Evolutionary conservation across 2,329 filamentous ascomycete species (phyloP), one percentile per base, ranked within the genome.

Genomic region (Colletotrichum noveboracense): DNA sequence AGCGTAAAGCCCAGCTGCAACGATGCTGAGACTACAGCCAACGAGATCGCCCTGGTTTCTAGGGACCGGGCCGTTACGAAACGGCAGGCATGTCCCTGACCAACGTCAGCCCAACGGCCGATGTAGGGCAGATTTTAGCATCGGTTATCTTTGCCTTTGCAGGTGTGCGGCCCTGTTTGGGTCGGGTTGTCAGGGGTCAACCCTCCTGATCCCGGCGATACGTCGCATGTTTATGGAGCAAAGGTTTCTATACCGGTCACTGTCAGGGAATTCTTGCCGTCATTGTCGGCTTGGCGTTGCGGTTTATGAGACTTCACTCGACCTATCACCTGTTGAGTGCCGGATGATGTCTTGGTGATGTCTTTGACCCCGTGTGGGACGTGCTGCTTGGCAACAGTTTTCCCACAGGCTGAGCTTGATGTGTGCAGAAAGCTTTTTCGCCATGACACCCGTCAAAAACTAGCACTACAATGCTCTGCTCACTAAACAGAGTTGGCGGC

Each of bases 1-100:
- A 68, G 21, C 28, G 14, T 72, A 67, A 72, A 16, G 30, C 66
- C 55, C 32, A 26, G 61, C n/a, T 67, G 72, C 72, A 75, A 72
- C 62, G 62, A 24, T 38, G 62, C 52, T 48, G 72, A 72, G 68
- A 67, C 68, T 75, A 14, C 16, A n/a, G 34, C 21, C 60, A 66
- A 66, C 36, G 16, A 18, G 61, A 26, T 24, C 13, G 48, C n/a
- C 10, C 24, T 18, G 32, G 26, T 28, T 43, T 56, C 30, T 34
- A 32, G 64, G 62, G 62, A 28, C n/a, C 69, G 56, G 62, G 24
- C 43, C 73, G 26, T 67, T 34, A 43, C 69, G 62, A 43, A 62
- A 34, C 52, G 6, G 18, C 62, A 64, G 14, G 69, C 52, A 43
- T 32, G 14, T 43, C 24, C 55, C 30, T 30, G 34, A 16, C 26